Evolutionary conservation across 2,329 filamentous ascomycete species (phyloP), one percentile per base, ranked within the genome.

Genomic region (Paraphoma chrysanthemicola): DNA sequence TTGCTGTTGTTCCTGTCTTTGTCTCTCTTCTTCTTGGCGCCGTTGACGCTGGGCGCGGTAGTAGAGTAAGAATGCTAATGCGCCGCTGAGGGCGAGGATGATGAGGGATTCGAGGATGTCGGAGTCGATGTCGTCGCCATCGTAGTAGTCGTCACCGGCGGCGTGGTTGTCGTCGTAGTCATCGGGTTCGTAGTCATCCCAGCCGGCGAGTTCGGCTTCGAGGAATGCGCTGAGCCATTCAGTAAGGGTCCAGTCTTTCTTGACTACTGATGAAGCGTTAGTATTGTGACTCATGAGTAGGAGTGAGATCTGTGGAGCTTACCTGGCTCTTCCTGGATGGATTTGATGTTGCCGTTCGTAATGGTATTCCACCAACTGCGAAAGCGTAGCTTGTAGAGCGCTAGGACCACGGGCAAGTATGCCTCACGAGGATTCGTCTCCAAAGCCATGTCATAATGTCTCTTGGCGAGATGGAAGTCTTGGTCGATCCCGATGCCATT

Each of bases 381-480:
- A 50, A 90, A 80, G 10, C 94, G 85, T 56, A 99, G 82, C 76
- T 97, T 97, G 60, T 96, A 82, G 47, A 99, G 80, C 61, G 92
- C 94, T 30, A 99, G 80, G 10, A 92, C 92, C 3, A 98, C 95
- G 0, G 95, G 95, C 0, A 98, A 83, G 73, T 98, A 98, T 0
- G 95, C 93, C 77, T 99, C 96, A 47, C 89, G 66, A 9, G 71
- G 85, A 68, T 97, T 99, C 0, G 94, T 93, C 70, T 93, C 92
- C 30, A 97, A 81, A 1, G 95, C 94, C 58, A 95, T 85, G 69
- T 99, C 95, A 72, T 99, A 99, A 78, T 93, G 97, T 51, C 95
- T 85, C 79, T 99, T 99, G 2, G 96, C 95, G 54, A 99, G 87
- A 72, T 99, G 95, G 75, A 96, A 99, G 73, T 99, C 95, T 74